These are phyloP conservation scores for Aspergillus ochraceus DNA, from an alignment of 2,329 filamentous ascomycete species.

Conservation along the genomic window DNA sequence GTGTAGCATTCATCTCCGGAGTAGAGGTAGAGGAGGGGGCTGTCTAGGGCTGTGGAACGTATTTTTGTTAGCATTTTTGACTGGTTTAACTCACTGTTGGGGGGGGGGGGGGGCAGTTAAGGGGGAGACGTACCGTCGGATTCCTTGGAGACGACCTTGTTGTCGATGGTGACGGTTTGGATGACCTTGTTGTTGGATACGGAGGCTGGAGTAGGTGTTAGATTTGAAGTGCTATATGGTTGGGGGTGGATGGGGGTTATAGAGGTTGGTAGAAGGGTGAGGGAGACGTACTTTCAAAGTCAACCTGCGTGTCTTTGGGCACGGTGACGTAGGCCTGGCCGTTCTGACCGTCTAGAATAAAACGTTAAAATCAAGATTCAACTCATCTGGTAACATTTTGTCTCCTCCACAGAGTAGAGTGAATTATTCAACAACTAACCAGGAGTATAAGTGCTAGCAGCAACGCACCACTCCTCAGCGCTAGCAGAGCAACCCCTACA, in stretches of 20 bases:
- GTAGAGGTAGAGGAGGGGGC: slow-evolving; percentile 18
- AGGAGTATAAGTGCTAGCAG: slow-evolving; percentile 20
- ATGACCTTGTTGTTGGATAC: slow-evolving; percentile 15
- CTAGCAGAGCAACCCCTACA: slow-evolving; percentile 16
- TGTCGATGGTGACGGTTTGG: slow-evolving; percentile 18
- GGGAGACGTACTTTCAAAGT: slow-evolving; percentile 17
- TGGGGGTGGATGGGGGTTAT: too few species aligned
- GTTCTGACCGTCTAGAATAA: slow-evolving; percentile 11
- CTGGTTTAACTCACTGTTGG: too few species aligned
- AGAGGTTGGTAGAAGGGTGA: neutral
- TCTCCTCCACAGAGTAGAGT: neutral
- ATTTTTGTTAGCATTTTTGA: neutral
- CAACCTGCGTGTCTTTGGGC: slow-evolving; percentile 10
- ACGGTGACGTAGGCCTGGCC: slow-evolving; percentile 19
- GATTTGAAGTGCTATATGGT: too few species aligned
- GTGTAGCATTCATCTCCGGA: slow-evolving; percentile 23
- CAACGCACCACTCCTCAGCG: slow-evolving; percentile 18
- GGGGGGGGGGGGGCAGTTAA: too few species aligned
- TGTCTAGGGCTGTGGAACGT: slow-evolving; percentile 13
- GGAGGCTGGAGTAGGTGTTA: neutral
- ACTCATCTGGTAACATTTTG: neutral
- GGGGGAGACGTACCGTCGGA: slow-evolving; percentile 11
- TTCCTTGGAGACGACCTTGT: slow-evolving; percentile 18
- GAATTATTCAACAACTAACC: slow-evolving; percentile 3
- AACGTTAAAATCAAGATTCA: neutral